These are phyloP conservation scores for Leishmania guyanensis DNA, from an alignment of 208 protist species.

Conservation along the genomic window DNA sequence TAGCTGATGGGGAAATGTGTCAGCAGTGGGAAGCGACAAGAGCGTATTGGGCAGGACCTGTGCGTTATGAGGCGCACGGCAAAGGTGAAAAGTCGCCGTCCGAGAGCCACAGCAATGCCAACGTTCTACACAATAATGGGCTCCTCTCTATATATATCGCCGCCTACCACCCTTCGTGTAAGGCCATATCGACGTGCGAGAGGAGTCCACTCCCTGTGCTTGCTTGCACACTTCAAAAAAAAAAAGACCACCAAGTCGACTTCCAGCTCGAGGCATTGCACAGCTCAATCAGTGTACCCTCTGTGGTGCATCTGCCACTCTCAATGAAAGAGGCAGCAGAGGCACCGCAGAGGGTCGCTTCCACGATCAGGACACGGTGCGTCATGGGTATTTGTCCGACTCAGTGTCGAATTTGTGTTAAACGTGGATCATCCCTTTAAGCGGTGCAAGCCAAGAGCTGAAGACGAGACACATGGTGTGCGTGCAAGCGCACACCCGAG, in stretches of 20 bases:
- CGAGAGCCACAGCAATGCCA: not conserved
- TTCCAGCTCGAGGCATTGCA: not conserved
- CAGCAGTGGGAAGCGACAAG: slow-evolving; percentile 44
- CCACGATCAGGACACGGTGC: slow-evolving; percentile 38
- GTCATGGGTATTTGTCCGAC: slow-evolving; percentile 36
- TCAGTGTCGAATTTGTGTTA: slow-evolving; percentile 49
- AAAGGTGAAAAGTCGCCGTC: not conserved
- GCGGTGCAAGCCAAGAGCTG: not conserved
- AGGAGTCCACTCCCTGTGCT: not conserved
- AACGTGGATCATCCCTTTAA: slow-evolving; percentile 34
- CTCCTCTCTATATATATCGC: too few relatives aligned
- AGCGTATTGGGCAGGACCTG: not conserved
- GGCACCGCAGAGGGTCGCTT: slow-evolving; percentile 13
- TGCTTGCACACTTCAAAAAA: not conserved
- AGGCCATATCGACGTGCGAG: not conserved
- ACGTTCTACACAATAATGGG: not conserved
- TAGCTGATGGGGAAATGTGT: slow-evolving; percentile 1
- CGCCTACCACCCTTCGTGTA: not conserved
- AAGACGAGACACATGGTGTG: not conserved
- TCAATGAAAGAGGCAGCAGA: not conserved
- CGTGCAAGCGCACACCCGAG: not conserved
- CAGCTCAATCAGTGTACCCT: not conserved
- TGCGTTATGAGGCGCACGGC: not conserved
- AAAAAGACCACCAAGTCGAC: not conserved
- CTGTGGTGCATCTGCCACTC: not conserved